Conservation (phyloP, 768 basidiomycete species). For the Suillus luteus region DNA sequence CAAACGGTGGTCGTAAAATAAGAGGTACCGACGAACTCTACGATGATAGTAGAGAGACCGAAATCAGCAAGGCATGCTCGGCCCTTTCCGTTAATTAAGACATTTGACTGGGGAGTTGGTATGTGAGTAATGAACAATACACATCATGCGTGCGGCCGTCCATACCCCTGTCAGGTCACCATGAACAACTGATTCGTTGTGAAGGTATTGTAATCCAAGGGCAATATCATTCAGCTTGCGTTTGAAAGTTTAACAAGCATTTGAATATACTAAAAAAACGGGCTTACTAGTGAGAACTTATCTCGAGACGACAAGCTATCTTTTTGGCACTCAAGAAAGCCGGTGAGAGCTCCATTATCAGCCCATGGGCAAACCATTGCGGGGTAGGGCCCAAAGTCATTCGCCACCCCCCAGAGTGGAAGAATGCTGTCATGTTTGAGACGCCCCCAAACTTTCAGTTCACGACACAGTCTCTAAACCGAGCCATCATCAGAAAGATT, state of each 20-base stretch:
- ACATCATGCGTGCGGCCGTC: not conserved
- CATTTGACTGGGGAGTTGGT: slow-evolving; percentile 34
- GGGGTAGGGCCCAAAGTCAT: slow-evolving; percentile 23
- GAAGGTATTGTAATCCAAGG: slow-evolving; percentile 4
- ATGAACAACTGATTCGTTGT: slow-evolving; percentile 8
- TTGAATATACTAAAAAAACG: not conserved
- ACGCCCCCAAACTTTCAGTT: slow-evolving; percentile 25
- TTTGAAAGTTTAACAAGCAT: not conserved
- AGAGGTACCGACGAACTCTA: slow-evolving; percentile 30
- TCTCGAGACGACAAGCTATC: slow-evolving; percentile 10
- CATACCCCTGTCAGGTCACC: slow-evolving; percentile 14
- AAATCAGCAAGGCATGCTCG: slow-evolving; percentile 52
- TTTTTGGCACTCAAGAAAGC: slow-evolving; percentile 16
- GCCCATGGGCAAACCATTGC: slow-evolving; percentile 28
- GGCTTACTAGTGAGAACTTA: slow-evolving; percentile 22
- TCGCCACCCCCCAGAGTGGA: slow-evolving; percentile 20
- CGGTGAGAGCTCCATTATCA: slow-evolving; percentile 18
- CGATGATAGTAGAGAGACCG: slow-evolving; percentile 35
- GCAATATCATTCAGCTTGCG: not conserved
- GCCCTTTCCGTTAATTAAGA: slow-evolving; percentile 42
- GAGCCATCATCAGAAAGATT: not conserved
- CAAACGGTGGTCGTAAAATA: slow-evolving; percentile 34
- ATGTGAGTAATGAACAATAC: not conserved
- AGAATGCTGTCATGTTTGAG: slow-evolving; percentile 26
- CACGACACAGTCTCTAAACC: slow-evolving; percentile 20